Evolutionary conservation across 805 yeast species (phyloP).

Genomic region (Wickerhamomyces strasburgensis): DNA sequence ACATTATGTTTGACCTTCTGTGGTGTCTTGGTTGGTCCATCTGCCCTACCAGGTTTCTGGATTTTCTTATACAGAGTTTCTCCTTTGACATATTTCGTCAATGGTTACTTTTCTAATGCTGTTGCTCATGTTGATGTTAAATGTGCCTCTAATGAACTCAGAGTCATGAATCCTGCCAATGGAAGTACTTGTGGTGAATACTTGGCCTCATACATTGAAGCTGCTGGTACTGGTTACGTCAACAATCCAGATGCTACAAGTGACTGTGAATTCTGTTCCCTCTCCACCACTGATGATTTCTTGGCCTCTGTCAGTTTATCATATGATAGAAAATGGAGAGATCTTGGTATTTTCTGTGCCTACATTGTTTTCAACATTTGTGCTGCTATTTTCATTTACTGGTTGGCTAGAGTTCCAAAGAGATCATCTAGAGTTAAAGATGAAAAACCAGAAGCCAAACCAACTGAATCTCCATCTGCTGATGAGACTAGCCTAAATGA

Average conservation of each 20-base stretch:
- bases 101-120: slow-evolving; percentile 50
- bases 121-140: slow-evolving; percentile 43
- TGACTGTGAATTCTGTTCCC: slow-evolving; percentile 57
- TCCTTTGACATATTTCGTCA: slow-evolving; percentile 64
- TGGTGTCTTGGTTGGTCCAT: slow-evolving; percentile 65
- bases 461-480: background rate
- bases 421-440: slow-evolving; percentile 14
- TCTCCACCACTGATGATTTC: slow-evolving; percentile 52
- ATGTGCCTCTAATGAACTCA: slow-evolving; percentile 46
- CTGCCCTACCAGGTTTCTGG: slow-evolving; percentile 70
- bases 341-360: slow-evolving; percentile 51
- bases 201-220: slow-evolving; percentile 33
- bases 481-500: background rate
- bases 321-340: slow-evolving; percentile 58
- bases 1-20: slow-evolving; percentile 65
- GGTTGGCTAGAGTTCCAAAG: slow-evolving; percentile 71
- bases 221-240: slow-evolving; percentile 26
- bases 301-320: slow-evolving; percentile 39
- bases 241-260: slow-evolving; percentile 31
- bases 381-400: slow-evolving; percentile 45
- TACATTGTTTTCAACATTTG: slow-evolving; percentile 36
- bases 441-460: background rate
- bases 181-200: slow-evolving; percentile 57
- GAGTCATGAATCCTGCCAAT: slow-evolving; percentile 44
- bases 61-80: slow-evolving; percentile 70